Evolutionary conservation across 164 flowering plant species (phyloP).

Genomic region (Stephania japonica): DNA sequence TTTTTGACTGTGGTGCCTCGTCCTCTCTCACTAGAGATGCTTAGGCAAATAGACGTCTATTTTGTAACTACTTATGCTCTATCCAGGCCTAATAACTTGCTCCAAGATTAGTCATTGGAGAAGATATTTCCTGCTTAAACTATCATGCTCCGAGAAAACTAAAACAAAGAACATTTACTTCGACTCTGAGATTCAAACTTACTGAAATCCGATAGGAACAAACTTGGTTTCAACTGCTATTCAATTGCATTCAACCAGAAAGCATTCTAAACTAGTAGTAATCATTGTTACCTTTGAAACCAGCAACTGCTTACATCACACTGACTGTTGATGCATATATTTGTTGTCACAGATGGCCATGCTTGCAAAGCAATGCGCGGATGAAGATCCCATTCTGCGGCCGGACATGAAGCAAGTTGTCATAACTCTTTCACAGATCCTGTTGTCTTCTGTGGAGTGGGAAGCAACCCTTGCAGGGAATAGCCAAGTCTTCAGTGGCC

Average conservation of each 20-base stretch:
- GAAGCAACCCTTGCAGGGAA: constrained; percentile 98
- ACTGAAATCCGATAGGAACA: neutral
- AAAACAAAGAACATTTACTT: neutral
- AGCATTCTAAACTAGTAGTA: neutral
- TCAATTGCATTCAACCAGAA: neutral
- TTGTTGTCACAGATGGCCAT: constrained; percentile 55
- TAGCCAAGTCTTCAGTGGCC: constrained; percentile 97
- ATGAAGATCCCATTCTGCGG: constrained; percentile 81
- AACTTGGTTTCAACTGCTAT: neutral
- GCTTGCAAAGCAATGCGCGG: constrained; percentile 90
- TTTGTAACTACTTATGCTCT: no score
- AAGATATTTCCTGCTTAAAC: neutral
- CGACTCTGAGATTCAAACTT: neutral
- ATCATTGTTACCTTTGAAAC: constrained; percentile 9
- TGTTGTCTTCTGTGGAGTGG: constrained; percentile 91
- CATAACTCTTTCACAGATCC: constrained; percentile 80
- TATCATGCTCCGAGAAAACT: neutral
- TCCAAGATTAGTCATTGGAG: neutral
- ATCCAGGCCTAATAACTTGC: neutral
- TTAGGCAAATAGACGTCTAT: no score
- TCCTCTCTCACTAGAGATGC: no score
- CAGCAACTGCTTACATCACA: neutral
- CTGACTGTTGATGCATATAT: neutral
- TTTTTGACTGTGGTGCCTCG: no score
- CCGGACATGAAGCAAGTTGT: constrained; percentile 98